Percentiles rank a stretch among this genome's conserved stretches.
phyloP scores from a whole-genome alignment of 2,329 filamentous ascomycete genomes.

The Orbilia blumenaviensis region DNA sequence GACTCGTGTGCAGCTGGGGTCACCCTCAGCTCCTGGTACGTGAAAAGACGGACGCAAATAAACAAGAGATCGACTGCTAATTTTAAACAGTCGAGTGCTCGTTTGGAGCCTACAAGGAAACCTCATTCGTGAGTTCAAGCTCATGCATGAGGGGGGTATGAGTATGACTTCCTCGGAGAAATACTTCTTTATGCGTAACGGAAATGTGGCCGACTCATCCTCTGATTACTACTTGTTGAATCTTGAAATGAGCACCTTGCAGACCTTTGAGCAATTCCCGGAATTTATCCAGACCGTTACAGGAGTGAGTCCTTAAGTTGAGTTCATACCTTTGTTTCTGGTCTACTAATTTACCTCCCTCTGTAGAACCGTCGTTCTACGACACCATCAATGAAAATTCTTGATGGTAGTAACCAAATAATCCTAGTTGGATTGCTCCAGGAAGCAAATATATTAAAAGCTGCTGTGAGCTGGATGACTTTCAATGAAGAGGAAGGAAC shows the following conservation, averaged over 20 bases:
- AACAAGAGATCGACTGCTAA: background rate
- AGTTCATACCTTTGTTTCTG: background rate
- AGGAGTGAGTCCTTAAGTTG: background rate
- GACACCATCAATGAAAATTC: background rate
- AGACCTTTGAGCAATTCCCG: background rate
- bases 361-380: background rate
- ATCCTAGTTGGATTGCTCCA: background rate
- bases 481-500: constrained; percentile 1
- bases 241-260: background rate
- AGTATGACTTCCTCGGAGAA: constrained; percentile 15
- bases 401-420: background rate
- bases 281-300: constrained; percentile 2
- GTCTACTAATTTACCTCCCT: background rate
- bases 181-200: constrained; percentile 25
- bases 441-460: background rate
- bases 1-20: constrained; percentile 11
- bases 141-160: constrained; percentile 2
- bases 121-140: constrained; percentile 7
- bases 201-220: background rate
- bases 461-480: background rate
- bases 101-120: constrained; percentile 33
- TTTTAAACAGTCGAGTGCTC: background rate
- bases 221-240: constrained; percentile 28
- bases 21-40: background rate
- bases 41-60: background rate